Conservation (phyloP, 345 rosid species). For the Clarkia xantiana region DNA sequence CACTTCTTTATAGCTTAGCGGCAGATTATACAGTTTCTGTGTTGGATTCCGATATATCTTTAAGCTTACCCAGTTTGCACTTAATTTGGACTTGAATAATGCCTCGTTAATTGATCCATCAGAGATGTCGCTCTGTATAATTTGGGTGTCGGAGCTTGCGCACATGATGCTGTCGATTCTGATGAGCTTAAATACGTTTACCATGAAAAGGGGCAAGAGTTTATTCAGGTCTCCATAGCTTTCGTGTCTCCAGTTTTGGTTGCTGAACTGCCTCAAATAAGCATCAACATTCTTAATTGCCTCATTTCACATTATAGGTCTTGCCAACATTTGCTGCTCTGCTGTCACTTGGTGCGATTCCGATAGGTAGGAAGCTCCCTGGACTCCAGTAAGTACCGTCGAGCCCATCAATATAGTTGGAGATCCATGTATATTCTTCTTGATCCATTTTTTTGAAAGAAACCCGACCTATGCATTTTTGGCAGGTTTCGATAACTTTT, state of each 20-base stretch:
- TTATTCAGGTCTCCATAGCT: slow-evolving; percentile 34
- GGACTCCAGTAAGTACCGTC: slow-evolving; percentile 43
- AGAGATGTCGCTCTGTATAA: slow-evolving; percentile 77
- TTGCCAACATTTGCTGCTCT: slow-evolving; percentile 78
- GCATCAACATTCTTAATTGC: neutral
- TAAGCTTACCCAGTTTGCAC: too few relatives aligned
- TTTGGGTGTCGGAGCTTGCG: slow-evolving; percentile 82
- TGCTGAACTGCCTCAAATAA: neutral
- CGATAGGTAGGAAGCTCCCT: slow-evolving; percentile 22
- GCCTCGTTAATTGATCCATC: neutral
- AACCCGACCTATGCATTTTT: neutral
- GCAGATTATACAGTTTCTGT: neutral
- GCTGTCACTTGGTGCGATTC: slow-evolving; percentile 20
- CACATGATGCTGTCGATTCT: slow-evolving; percentile 42
- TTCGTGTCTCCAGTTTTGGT: neutral
- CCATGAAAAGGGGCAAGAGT: slow-evolving; percentile 53
- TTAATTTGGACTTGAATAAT: neutral
- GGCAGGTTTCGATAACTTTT: neutral
- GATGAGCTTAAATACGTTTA: slow-evolving; percentile 70
- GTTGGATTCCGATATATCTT: neutral
- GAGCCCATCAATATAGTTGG: too few relatives aligned
- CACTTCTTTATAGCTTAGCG: too few relatives aligned
- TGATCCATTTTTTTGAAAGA: too few relatives aligned
- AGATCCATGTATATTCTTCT: too few relatives aligned
- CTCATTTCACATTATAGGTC: slow-evolving; percentile 25